A percentile compares a stretch with the other conserved stretches of the same genome.
These are phyloP conservation scores for Aspergillus sp. DNA, from an alignment of 2,329 filamentous ascomycete genomes.

Conservation along the genomic window DNA sequence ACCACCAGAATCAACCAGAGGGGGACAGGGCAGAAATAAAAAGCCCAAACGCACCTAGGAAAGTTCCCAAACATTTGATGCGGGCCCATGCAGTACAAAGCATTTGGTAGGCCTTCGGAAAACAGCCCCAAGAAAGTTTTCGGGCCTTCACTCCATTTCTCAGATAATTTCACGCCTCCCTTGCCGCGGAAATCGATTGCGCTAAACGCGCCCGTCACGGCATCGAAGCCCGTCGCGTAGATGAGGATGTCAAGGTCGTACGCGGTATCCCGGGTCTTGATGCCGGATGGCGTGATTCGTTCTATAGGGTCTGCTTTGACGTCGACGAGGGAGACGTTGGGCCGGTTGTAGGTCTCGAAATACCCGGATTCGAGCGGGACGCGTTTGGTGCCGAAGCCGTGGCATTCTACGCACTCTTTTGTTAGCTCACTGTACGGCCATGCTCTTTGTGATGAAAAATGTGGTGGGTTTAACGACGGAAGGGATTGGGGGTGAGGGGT, in stretches of 20 bases:
- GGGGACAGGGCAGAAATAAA: background rate
- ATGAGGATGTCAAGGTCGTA: slow-evolving; percentile 11
- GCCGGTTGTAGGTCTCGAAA: slow-evolving; percentile 55
- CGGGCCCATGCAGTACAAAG: slow-evolving; percentile 52
- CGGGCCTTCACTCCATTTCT: slow-evolving; percentile 41
- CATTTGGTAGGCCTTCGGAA: slow-evolving; percentile 53
- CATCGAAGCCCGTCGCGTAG: slow-evolving; percentile 16
- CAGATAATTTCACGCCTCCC: slow-evolving; percentile 33
- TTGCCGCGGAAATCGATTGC: slow-evolving; percentile 45
- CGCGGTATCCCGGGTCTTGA: slow-evolving; percentile 39
- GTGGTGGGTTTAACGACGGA: too few relatives aligned
- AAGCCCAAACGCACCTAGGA: slow-evolving; percentile 12
- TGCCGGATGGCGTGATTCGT: slow-evolving; percentile 45
- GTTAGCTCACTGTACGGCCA: background rate
- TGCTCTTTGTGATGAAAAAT: background rate
- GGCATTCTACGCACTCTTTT: slow-evolving; percentile 33
- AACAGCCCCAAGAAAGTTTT: slow-evolving; percentile 51
- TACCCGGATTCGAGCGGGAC: slow-evolving; percentile 54
- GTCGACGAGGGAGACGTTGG: slow-evolving; percentile 53
- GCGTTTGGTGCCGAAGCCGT: slow-evolving; percentile 61
- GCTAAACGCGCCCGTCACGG: slow-evolving; percentile 30
- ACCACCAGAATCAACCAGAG: too few relatives aligned
- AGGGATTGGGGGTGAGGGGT: too few relatives aligned
- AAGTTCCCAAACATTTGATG: slow-evolving; percentile 52
- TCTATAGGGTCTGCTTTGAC: slow-evolving; percentile 50